Percentiles rank a stretch among this genome's conserved stretches.
phyloP scores from a whole-genome alignment of 306 rosid species.

The Cucurbita maxima region DNA sequence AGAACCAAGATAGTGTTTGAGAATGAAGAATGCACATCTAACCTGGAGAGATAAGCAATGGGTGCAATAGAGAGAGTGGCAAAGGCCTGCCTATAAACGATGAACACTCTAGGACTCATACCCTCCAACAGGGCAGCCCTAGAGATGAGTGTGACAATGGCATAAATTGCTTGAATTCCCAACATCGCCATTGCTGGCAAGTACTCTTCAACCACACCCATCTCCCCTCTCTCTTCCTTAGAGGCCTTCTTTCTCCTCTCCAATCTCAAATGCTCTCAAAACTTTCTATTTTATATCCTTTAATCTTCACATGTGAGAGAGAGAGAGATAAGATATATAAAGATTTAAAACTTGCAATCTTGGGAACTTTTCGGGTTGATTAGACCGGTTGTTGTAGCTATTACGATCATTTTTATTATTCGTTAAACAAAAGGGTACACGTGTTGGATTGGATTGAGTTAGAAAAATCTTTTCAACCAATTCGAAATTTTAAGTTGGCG shows the following conservation, averaged over 20 bases:
- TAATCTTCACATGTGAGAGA: neutral
- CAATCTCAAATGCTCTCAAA: neutral
- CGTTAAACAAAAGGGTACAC: no score
- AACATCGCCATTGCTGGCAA: slow-evolving; percentile 38
- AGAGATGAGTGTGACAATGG: slow-evolving; percentile 41
- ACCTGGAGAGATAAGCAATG: slow-evolving; percentile 28
- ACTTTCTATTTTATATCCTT: neutral
- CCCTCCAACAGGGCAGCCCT: slow-evolving; percentile 55
- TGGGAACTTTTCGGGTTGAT: no score
- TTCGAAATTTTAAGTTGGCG: no score
- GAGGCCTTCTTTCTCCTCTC: neutral
- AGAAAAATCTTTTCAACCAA: no score
- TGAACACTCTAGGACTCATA: slow-evolving; percentile 46
- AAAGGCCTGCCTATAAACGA: slow-evolving; percentile 48
- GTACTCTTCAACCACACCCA: slow-evolving; percentile 25
- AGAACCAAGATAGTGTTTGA: no score
- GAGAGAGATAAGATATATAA: neutral
- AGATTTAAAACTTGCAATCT: no score
- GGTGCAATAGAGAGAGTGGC: slow-evolving; percentile 48
- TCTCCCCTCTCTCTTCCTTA: neutral
- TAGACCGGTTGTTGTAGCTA: no score
- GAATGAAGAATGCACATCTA: no score
- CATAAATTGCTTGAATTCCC: slow-evolving; percentile 35
- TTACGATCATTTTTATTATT: no score
- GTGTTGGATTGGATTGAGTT: no score